Evolutionary conservation across 352 stramenopile genomes (phyloP).

Genomic region (Thalassiosira pacifica): DNA sequence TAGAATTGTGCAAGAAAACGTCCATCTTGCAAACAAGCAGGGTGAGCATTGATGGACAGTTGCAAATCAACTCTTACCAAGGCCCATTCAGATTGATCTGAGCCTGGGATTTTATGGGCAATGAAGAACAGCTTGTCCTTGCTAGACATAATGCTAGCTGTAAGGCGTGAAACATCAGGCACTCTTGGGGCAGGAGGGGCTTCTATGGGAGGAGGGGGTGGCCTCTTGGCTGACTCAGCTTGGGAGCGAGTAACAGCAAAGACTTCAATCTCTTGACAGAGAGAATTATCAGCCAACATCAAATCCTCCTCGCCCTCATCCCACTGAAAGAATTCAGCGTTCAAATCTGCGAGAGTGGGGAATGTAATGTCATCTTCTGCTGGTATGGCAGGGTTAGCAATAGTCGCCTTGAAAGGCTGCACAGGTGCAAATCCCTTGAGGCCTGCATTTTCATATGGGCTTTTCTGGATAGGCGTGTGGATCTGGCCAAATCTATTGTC

Average conservation of each 20-base stretch:
- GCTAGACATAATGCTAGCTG: background rate
- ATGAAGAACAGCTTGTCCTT: background rate
- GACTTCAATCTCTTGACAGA: background rate
- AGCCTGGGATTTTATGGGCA: background rate
- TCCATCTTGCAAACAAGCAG: background rate
- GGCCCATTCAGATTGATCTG: background rate
- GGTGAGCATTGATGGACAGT: background rate
- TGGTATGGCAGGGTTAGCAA: too few relatives aligned
- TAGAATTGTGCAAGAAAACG: background rate
- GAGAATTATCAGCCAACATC: too few relatives aligned
- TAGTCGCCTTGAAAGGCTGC: background rate
- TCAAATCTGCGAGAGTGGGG: constrained; percentile 19
- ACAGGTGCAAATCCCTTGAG: constrained; percentile 22
- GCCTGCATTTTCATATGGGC: constrained; percentile 17
- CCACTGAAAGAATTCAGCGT: constrained; percentile 4
- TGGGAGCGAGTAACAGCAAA: background rate
- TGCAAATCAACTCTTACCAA: background rate
- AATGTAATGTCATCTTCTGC: background rate
- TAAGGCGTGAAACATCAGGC: background rate
- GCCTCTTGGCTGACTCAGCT: background rate
- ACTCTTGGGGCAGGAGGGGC: background rate
- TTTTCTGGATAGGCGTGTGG: background rate
- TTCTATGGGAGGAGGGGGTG: background rate
- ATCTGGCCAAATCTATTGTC: constrained; percentile 28
- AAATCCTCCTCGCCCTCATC: background rate